Base-by-base conservation (phyloP, 1,284 basidiomycete genomes). In the Wolfiporia cocos region DNA sequence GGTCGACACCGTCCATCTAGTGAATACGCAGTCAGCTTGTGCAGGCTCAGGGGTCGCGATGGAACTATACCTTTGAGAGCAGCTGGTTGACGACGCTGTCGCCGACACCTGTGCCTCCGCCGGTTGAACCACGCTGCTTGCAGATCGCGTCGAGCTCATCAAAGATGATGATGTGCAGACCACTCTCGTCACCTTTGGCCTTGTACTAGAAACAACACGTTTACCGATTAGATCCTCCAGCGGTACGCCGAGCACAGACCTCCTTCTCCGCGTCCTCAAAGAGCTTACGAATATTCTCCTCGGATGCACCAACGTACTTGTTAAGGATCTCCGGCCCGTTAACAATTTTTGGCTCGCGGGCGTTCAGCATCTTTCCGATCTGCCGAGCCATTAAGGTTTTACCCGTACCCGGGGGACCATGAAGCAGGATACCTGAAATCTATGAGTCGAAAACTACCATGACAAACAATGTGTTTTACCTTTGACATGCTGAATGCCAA, bases 1-100 rank as follows among this genome's bases (percentile, higher is more conserved):
- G 91, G 62, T 99, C 96, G 5, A 99, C 96, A 73, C 96, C 96
- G 56, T 99, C 96, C 91, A 99, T 95, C 90, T 93, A n/a, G 44
- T 5, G 48, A 18, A 22, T 7, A 4, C 12, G 34, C 24, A 38
- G 28, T 5, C 34, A 12, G 18, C n/a, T n/a, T n/a, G n/a, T n/a
- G n/a, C n/a, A n/a, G n/a, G n/a, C n/a, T n/a, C n/a, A n/a, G n/a
- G n/a, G n/a, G n/a, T n/a, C n/a, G n/a, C n/a, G n/a, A n/a, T n/a
- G n/a, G n/a, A n/a, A n/a, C n/a, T 70, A 19, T 42, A 84, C 90
- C 77, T 99, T 99, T 26, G 95, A 95, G 18, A 99, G 74, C 40
- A 99, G 77, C 69, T 99, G 96, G 67, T 99, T 99, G 61, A 99
- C 96, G 14, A 99, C 91, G 29, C 87, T 97, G 66, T 99, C 96